Conservation (phyloP, 1,139 yeast genomes). For the Pichia sp. region DNA sequence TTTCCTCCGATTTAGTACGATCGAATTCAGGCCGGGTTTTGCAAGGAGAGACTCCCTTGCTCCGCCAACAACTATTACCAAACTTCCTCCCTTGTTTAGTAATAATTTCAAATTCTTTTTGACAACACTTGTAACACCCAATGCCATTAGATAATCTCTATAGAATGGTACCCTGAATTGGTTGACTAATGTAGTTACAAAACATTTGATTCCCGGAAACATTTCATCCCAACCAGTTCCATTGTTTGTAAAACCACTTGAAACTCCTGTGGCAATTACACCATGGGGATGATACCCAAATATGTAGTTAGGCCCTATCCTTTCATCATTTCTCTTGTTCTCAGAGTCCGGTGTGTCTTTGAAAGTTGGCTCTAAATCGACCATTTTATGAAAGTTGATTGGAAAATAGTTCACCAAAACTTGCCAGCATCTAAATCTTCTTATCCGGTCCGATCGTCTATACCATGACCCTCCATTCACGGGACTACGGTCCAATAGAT, state of each 20-base stretch:
- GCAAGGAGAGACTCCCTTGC: conserved; percentile 85
- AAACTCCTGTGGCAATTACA: conserved; percentile 86
- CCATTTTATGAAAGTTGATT: conserved; percentile 61
- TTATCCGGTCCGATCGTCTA: conserved; percentile 54
- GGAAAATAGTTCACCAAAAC: conserved; percentile 81
- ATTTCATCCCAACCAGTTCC: conserved; percentile 24
- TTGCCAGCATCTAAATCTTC: conserved; percentile 62
- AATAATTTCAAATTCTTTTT: conserved; percentile 65
- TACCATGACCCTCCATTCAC: conserved; percentile 65
- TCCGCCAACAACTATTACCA: conserved; percentile 91
- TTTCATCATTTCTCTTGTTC: not conserved
- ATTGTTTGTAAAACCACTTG: conserved; percentile 63
- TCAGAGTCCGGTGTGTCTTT: conserved; percentile 27
- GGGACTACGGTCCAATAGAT: conserved; percentile 56
- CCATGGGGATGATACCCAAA: conserved; percentile 98
- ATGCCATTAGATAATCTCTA: conserved; percentile 74
- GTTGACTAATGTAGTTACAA: conserved; percentile 74
- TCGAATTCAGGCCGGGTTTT: conserved; percentile 52
- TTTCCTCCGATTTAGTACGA: conserved; percentile 72
- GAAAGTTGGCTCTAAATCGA: conserved; percentile 73
- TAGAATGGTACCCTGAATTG: conserved; percentile 87
- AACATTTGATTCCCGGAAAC: conserved; percentile 79
- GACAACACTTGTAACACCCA: conserved; percentile 86
- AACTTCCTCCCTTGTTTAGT: conserved; percentile 63
- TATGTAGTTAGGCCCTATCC: conserved; percentile 69